Evolutionary conservation across 306 rosid genomes (phyloP).

Genomic region (Dalbergia cochinchinensis): DNA sequence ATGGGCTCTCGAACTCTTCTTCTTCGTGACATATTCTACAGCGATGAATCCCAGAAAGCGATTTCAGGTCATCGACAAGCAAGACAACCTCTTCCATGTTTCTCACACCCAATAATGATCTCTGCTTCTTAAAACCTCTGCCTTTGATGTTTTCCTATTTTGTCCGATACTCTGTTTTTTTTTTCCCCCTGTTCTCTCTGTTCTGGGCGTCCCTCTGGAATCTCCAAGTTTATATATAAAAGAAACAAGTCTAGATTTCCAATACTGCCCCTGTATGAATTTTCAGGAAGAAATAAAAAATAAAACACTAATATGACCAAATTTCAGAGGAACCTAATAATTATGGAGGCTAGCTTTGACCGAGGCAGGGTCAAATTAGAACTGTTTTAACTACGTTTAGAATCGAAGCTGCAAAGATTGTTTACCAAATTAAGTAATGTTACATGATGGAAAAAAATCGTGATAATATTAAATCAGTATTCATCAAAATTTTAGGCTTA

Average conservation of each 20-base stretch:
- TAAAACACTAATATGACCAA: background rate
- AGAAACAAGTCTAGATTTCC: slow-evolving; percentile 46
- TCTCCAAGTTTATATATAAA: slow-evolving; percentile 50
- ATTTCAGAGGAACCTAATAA: slow-evolving; percentile 28
- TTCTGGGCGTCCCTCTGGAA: slow-evolving; percentile 32
- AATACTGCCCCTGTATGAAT: slow-evolving; percentile 54
- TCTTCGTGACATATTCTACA: slow-evolving; percentile 98
- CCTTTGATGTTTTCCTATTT: slow-evolving; percentile 41
- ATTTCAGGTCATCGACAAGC: slow-evolving; percentile 69
- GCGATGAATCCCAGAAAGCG: slow-evolving; percentile 51
- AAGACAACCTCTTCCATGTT: slow-evolving; percentile 75
- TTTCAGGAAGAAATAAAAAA: background rate
- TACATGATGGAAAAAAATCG: background rate
- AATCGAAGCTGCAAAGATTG: background rate
- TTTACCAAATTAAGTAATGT: slow-evolving; percentile 7
- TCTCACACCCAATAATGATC: slow-evolving; percentile 33
- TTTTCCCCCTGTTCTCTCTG: slow-evolving; percentile 7
- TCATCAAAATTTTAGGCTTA: background rate
- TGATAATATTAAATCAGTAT: background rate
- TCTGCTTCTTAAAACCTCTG: slow-evolving; percentile 27
- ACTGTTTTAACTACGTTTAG: background rate
- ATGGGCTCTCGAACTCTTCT: slow-evolving; percentile 72
- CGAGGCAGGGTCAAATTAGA: slow-evolving; percentile 23
- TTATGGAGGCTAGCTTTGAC: slow-evolving; percentile 39
- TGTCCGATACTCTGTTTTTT: slow-evolving; percentile 43